A percentile compares a stretch with the other conserved stretches of the same genome.
phyloP scores from a whole-genome alignment of 2,329 filamentous ascomycete species.

The Dactylonectria macrodidyma region DNA sequence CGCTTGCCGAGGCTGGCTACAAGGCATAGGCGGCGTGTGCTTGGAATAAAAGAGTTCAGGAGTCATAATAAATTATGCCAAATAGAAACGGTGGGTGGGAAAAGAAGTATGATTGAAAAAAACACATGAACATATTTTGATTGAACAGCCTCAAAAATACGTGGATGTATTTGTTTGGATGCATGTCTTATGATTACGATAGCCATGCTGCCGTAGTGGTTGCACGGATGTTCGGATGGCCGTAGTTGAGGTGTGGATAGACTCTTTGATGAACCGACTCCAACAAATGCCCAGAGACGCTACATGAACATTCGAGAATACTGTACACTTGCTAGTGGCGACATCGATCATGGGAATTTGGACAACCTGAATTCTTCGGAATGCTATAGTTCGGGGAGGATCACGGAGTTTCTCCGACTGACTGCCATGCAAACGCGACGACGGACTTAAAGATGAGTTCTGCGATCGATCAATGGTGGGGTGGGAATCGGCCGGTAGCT shows the following conservation, averaged over 20 bases:
- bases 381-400: background rate
- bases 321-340: background rate
- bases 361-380: background rate
- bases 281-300: background rate
- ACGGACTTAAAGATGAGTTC: slow-evolving; percentile 15
- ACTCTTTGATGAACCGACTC: background rate
- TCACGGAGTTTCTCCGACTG: background rate
- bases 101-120: slow-evolving; percentile 14
- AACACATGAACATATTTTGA: slow-evolving; percentile 9
- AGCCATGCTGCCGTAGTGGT: background rate
- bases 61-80: slow-evolving; percentile 20
- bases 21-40: slow-evolving; percentile 52
- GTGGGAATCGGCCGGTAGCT: slow-evolving; percentile 12
- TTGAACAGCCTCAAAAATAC: background rate
- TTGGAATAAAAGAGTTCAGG: slow-evolving; percentile 28
- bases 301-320: background rate
- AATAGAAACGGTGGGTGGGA: slow-evolving; percentile 13
- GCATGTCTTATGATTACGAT: background rate
- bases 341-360: background rate
- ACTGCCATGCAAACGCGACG: background rate
- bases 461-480: slow-evolving; percentile 37
- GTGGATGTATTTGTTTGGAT: slow-evolving; percentile 1
- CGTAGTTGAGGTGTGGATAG: background rate
- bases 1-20: slow-evolving; percentile 81
- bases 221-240: background rate